Evolutionary conservation across 1,139 yeast species (phyloP).

Genomic region (Geotrichum carabidarum): DNA sequence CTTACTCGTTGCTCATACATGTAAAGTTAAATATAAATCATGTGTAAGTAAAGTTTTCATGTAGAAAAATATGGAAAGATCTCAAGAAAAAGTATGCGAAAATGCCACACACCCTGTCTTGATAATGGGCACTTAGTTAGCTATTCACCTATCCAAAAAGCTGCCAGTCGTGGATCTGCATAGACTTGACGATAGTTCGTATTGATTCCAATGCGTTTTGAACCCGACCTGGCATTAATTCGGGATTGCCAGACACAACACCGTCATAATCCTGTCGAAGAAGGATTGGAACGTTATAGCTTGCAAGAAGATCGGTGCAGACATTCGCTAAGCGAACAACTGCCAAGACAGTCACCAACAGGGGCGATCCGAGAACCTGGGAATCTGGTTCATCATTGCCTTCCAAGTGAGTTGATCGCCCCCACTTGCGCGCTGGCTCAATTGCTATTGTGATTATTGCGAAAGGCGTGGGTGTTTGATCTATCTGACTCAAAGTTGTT

Average conservation of each 20-base stretch:
- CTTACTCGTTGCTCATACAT: neutral
- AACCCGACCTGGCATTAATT: conserved; percentile 30
- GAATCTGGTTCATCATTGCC: neutral
- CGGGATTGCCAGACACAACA: conserved; percentile 25
- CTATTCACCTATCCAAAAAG: conserved; percentile 41
- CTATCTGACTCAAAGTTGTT: neutral
- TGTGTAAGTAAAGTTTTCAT: neutral
- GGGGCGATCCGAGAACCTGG: conserved; percentile 9
- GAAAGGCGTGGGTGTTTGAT: conserved; percentile 1
- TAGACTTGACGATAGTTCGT: conserved; percentile 27
- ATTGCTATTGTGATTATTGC: conserved; percentile 31
- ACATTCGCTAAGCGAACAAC: conserved; percentile 43
- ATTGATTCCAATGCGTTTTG: conserved; percentile 35
- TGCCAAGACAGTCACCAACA: conserved; percentile 14
- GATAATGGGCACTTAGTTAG: neutral
- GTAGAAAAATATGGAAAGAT: neutral
- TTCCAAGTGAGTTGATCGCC: conserved; percentile 25
- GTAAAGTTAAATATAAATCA: too few species aligned
- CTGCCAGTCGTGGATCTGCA: conserved; percentile 43
- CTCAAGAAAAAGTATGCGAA: neutral
- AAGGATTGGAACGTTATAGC: conserved; percentile 52
- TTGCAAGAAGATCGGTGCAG: conserved; percentile 58
- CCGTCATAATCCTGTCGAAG: conserved; percentile 23
- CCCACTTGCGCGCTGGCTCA: conserved; percentile 48
- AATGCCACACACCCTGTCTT: neutral